Percentiles rank a stretch among this genome's conserved stretches.
Evolutionary conservation across 1,139 yeast genomes (phyloP).

Genomic region (Hanseniaspora uvarum): DNA sequence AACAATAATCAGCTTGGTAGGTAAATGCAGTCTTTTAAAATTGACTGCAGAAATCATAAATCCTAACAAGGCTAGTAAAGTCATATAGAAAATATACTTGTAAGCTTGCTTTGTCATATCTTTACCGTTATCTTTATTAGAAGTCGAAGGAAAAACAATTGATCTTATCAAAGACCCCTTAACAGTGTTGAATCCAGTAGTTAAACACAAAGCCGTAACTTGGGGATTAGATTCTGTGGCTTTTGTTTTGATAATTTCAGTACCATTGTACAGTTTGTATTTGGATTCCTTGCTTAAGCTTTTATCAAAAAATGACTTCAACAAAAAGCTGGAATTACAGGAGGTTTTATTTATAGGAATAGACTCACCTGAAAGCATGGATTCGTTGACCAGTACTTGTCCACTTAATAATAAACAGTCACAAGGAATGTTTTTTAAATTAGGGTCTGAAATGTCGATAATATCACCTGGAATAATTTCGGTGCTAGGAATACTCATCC

Average conservation of each 20-base stretch:
- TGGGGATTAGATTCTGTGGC: conserved; percentile 40
- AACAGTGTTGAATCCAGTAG: conserved; percentile 90
- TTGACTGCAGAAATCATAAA: conserved; percentile 74
- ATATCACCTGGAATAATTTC: conserved; percentile 94
- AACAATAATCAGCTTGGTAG: conserved; percentile 58
- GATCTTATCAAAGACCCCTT: conserved; percentile 92
- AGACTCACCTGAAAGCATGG: conserved; percentile 95
- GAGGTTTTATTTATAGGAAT: conserved; percentile 82
- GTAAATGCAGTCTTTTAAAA: conserved; percentile 66
- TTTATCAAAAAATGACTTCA: conserved; percentile 27
- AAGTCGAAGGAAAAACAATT: conserved; percentile 69
- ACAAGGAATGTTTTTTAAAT: conserved; percentile 64
- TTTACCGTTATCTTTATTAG: neutral
- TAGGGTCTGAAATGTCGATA: conserved; percentile 82
- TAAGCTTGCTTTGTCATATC: conserved; percentile 61
- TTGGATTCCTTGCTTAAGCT: conserved; percentile 35
- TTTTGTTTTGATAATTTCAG: conserved; percentile 74
- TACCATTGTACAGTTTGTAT: conserved; percentile 76
- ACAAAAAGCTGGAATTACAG: conserved; percentile 45
- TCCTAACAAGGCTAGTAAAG: conserved; percentile 72
- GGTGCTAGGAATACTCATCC: conserved; percentile 73
- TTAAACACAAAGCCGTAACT: conserved; percentile 76
- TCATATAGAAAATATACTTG: conserved; percentile 91
- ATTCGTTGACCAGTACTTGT: conserved; percentile 86
- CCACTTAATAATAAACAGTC: conserved; percentile 82